These are phyloP conservation scores for Glebionis coronaria DNA, from an alignment of 129 eudicot species.

Conservation along the genomic window DNA sequence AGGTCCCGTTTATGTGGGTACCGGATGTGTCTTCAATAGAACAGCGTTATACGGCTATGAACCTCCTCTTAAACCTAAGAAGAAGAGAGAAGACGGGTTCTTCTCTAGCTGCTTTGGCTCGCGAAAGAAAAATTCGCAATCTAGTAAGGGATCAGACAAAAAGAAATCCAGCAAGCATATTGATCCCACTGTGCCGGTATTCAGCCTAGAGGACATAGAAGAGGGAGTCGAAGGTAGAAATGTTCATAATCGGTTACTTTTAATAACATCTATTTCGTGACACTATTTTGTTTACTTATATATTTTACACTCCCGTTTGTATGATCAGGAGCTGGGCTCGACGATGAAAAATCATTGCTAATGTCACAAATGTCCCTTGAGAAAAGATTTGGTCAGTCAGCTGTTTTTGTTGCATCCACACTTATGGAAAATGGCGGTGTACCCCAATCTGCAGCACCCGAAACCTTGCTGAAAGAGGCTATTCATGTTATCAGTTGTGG, in stretches of 20 bases:
- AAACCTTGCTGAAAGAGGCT: constrained; percentile 93
- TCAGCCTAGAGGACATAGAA: constrained; percentile 94
- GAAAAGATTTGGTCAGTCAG: constrained; percentile 96
- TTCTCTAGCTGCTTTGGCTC: constrained; percentile 83
- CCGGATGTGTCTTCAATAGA: constrained; percentile 98
- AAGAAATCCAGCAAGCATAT: constrained; percentile 91
- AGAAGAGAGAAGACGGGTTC: constrained; percentile 71
- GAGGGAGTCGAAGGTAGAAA: constrained; percentile 95
- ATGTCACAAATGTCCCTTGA: constrained; percentile 99
- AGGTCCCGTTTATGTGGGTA: constrained; percentile 99
- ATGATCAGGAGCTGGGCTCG: constrained; percentile 94
- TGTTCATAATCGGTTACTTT: not conserved
- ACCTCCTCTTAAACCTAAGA: constrained; percentile 95
- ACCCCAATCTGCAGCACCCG: constrained; percentile 92
- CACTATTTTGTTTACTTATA: not conserved
- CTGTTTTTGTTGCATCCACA: constrained; percentile 95
- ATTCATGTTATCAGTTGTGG: constrained; percentile 99
- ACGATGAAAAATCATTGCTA: constrained; percentile 86
- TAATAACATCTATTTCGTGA: not conserved
- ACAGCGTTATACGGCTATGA: constrained; percentile 98
- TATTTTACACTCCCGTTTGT: not conserved
- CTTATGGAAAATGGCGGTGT: constrained; percentile 99
- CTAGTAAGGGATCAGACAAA: constrained; percentile 85
- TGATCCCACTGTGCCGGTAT: constrained; percentile 96
- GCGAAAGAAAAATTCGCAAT: constrained; percentile 61